phyloP scores from a whole-genome alignment of 805 yeast genomes.

The Ogataea thermomethanolica region DNA sequence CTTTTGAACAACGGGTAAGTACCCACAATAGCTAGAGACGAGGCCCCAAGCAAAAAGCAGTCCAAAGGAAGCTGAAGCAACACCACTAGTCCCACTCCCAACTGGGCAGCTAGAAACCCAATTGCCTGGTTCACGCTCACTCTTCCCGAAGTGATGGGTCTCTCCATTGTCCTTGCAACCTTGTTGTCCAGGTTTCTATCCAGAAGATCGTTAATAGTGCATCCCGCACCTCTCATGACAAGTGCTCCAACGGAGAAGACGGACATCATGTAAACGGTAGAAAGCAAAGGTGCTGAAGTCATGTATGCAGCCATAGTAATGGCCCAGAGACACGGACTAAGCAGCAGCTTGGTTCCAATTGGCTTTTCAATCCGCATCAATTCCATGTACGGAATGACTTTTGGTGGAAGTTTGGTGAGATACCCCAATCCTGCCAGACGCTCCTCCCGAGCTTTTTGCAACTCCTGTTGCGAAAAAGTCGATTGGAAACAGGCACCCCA shows the following conservation, averaged over 20 bases:
- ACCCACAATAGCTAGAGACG: conserved; percentile 73
- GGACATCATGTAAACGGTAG: conserved; percentile 58
- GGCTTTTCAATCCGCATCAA: conserved; percentile 91
- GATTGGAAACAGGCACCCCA: conserved; percentile 9
- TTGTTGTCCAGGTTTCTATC: conserved; percentile 80
- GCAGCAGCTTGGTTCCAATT: conserved; percentile 85
- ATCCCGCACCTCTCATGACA: conserved; percentile 97
- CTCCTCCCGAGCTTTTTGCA: conserved; percentile 48
- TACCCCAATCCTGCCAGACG: conserved; percentile 47
- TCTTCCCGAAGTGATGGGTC: conserved; percentile 92
- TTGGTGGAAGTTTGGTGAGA: conserved; percentile 61
- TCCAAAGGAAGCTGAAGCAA: conserved; percentile 70
- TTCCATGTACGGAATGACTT: conserved; percentile 86
- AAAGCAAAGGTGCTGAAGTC: conserved; percentile 62
- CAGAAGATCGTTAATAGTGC: conserved; percentile 87
- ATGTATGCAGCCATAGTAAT: conserved; percentile 83
- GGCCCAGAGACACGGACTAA: conserved; percentile 89
- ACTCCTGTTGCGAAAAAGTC: conserved; percentile 38
- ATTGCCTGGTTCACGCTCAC: conserved; percentile 69
- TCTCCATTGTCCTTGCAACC: conserved; percentile 81
- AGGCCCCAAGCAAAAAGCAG: conserved; percentile 79
- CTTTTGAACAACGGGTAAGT: conserved; percentile 92
- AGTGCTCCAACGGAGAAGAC: conserved; percentile 82
- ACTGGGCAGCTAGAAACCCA: conserved; percentile 67
- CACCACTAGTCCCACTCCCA: conserved; percentile 69